phyloP scores from a whole-genome alignment of 1,284 basidiomycete species.

The Naganishia albida region DNA sequence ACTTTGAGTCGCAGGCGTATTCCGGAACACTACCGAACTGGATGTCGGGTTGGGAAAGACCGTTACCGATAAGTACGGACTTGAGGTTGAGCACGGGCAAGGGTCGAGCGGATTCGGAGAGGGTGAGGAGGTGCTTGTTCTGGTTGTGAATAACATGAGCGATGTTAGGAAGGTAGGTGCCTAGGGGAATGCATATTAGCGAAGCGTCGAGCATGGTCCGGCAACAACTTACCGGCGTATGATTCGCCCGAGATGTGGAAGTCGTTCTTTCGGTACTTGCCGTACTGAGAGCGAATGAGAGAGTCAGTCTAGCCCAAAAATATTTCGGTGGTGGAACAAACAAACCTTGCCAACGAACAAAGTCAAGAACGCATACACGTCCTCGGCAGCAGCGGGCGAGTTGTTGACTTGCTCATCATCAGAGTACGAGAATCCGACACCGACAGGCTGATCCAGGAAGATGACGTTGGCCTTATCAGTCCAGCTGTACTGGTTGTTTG shows the following conservation, averaged over 20 bases:
- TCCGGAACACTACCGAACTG: conserved; percentile 77
- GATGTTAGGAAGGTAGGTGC: conserved; percentile 73
- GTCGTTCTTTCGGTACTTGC: conserved; percentile 63
- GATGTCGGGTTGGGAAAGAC: conserved; percentile 68
- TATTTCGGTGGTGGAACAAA: background rate
- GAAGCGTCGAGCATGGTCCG: background rate
- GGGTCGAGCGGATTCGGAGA: conserved; percentile 39
- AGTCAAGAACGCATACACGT: conserved; percentile 86
- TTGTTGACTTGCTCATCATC: conserved; percentile 66
- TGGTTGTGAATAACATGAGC: conserved; percentile 68
- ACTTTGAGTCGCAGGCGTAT: conserved; percentile 54
- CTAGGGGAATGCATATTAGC: background rate
- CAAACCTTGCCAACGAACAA: conserved; percentile 72
- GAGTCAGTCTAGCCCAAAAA: background rate
- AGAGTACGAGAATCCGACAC: conserved; percentile 86
- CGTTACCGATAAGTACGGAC: conserved; percentile 70
- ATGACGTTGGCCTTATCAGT: conserved; percentile 59
- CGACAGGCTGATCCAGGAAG: conserved; percentile 65
- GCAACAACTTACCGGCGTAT: conserved; percentile 60
- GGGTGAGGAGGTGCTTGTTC: conserved; percentile 58
- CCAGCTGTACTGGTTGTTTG: conserved; percentile 75
- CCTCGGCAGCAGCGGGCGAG: conserved; percentile 61
- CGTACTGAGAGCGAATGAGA: conserved; percentile 46
- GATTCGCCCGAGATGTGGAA: conserved; percentile 59
- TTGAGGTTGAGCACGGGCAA: conserved; percentile 68